Evolutionary conservation across 805 yeast species (phyloP).

Genomic region (Lipomyces lipofer): DNA sequence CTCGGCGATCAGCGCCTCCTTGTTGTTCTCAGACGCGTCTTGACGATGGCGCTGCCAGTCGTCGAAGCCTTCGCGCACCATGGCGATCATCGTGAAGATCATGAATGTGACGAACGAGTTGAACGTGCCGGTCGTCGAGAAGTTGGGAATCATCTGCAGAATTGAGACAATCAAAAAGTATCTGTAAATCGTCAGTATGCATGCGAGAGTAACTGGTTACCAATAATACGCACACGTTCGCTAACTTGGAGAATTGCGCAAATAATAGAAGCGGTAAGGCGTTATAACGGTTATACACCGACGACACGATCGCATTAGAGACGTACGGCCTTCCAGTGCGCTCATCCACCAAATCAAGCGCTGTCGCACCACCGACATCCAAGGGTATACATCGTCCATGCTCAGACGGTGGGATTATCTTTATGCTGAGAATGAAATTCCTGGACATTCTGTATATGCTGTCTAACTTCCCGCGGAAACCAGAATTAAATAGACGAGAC

Average conservation of each 20-base stretch:
- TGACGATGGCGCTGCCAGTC: conserved; percentile 84
- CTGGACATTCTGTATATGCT: conserved; percentile 12
- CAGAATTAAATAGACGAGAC: conserved; percentile 12
- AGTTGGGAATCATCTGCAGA: conserved; percentile 91
- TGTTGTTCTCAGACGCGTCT: conserved; percentile 81
- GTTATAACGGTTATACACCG: conserved; percentile 76
- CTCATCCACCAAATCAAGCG: conserved; percentile 59
- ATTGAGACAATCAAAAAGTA: conserved; percentile 89
- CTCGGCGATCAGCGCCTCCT: conserved; percentile 43
- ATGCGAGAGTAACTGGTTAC: conserved; percentile 84
- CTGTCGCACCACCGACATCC: conserved; percentile 35
- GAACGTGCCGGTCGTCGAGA: conserved; percentile 96
- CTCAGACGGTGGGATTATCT: conserved; percentile 50
- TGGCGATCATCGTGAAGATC: conserved; percentile 84
- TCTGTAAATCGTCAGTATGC: conserved; percentile 75
- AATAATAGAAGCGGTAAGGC: conserved; percentile 85
- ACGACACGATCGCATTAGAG: conserved; percentile 74
- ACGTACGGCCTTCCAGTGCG: conserved; percentile 62
- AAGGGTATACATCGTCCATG: conserved; percentile 80
- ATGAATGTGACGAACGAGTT: conserved; percentile 89
- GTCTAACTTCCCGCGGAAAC: conserved; percentile 13
- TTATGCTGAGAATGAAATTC: conserved; percentile 36
- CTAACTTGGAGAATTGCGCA: conserved; percentile 90
- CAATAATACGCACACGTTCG: conserved; percentile 55
- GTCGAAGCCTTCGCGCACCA: conserved; percentile 90